These are phyloP conservation scores for Metroxylon sagu DNA, from an alignment of 176 grass and related monocot species.

Conservation along the genomic window DNA sequence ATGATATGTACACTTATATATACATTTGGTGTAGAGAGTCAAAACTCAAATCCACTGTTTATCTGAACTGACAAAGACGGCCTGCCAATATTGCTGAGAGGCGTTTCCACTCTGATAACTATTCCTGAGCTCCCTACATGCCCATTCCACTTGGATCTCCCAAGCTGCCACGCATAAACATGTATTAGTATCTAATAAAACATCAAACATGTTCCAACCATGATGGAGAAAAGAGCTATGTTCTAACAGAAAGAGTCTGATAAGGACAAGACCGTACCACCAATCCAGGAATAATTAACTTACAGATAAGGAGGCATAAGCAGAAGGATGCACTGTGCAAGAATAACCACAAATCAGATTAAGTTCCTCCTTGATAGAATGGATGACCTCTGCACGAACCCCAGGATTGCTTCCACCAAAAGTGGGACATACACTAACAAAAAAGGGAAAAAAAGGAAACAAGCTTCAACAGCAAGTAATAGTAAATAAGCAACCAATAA, in stretches of 20 bases:
- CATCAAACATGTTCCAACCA: background rate
- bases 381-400: conserved; percentile 51
- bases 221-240: too few relatives aligned
- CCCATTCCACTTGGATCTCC: conserved; percentile 89
- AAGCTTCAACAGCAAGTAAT: background rate
- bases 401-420: conserved; percentile 84
- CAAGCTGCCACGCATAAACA: conserved; percentile 37
- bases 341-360: conserved; percentile 66
- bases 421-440: conserved; percentile 66
- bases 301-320: conserved; percentile 77
- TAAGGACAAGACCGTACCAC: too few relatives aligned
- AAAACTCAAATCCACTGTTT: conserved; percentile 78
- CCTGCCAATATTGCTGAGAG: conserved; percentile 50
- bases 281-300: conserved; percentile 15
- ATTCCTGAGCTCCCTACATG: conserved; percentile 66
- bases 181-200: background rate
- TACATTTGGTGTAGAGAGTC: conserved; percentile 5
- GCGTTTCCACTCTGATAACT: conserved; percentile 66
- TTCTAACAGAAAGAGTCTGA: too few relatives aligned
- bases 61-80: conserved; percentile 72
- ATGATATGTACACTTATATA: too few relatives aligned
- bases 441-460: conserved; percentile 3
- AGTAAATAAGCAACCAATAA: background rate
- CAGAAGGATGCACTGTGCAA: conserved; percentile 47
- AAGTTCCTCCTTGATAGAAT: conserved; percentile 58